Evolutionary conservation across 108 stramenopile species (phyloP).

Genomic region (Cyclostephanos tholiformis): DNA sequence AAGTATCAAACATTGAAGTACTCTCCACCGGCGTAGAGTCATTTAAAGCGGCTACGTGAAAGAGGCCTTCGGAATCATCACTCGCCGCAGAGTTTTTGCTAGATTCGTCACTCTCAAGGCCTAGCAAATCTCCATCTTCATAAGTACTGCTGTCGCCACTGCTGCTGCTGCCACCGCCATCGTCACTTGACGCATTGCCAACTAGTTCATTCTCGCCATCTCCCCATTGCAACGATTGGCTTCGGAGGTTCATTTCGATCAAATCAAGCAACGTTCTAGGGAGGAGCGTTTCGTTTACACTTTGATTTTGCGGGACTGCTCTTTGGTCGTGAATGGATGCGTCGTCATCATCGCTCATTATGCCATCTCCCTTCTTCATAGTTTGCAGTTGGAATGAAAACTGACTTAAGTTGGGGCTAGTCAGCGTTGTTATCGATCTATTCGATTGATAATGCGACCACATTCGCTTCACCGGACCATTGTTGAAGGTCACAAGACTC

Average conservation of each 20-base stretch:
- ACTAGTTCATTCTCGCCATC: conserved; percentile 21
- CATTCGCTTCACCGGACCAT: conserved; percentile 76
- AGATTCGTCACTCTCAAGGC: conserved; percentile 29
- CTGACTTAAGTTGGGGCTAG: conserved; percentile 1
- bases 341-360: conserved; percentile 10
- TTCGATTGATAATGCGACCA: conserved; percentile 63
- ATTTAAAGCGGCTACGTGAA: background rate
- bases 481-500: conserved; percentile 63
- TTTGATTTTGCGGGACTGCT: background rate
- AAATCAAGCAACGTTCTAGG: conserved; percentile 59
- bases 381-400: background rate
- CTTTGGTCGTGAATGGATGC: background rate
- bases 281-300: background rate
- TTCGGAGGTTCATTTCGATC: conserved; percentile 62
- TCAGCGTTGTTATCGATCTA: conserved; percentile 1
- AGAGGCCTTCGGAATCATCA: conserved; percentile 49
- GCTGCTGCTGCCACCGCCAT: conserved; percentile 33
- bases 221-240: conserved; percentile 81
- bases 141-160: conserved; percentile 25
- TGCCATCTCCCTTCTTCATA: background rate
- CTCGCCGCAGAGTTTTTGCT: conserved; percentile 17
- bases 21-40: conserved; percentile 1
- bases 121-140: conserved; percentile 27
- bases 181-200: conserved; percentile 21
- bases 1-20: conserved; percentile 18